Base-by-base conservation (phyloP, 75 land plant genomes). In the Cunninghamia lanceolata region DNA sequence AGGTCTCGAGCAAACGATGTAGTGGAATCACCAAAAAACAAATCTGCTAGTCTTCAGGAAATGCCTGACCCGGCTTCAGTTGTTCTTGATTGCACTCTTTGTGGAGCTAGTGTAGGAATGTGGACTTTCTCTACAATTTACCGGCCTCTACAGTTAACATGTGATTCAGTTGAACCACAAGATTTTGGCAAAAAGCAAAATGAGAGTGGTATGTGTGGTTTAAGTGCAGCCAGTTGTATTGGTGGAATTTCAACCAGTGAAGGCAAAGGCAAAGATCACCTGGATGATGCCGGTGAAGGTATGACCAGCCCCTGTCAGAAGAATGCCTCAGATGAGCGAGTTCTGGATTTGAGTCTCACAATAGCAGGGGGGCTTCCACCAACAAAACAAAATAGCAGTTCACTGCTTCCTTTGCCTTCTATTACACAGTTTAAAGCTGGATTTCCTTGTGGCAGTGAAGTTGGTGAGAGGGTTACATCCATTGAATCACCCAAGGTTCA, bases 301-400 rank as follows among this genome's bases (percentile, higher is more conserved):
- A 71, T 50, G 66, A 85, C 88, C 17, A 82, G 86, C 83, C 70
- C 45, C 47, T 85, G 89, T 68, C 78, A 34, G 36, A 74, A 35
- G 40, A 66, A 84, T 42, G 68, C 50, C 39, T 30, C 82, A 50
- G 14, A 87, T 11, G 90, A 89, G 10, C 47, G 85, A n/a, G 34
- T 86, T 36, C 52, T 92, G 46, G 90, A 91, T 78, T 88, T 96
- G 75, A 93, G 86, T 84, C 88, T 96, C 81, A 92, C 99, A 85
- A 95, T 98, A 87, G 99, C 96, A 39, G 99, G 99, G 30, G 99
- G 99, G 15, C 99, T 94, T 84, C 95, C 93, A 68, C 97, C 99
- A 46, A 89, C 96, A 52, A 88, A 89, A 84, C 94, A 91, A 81
- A 93, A 90, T 73, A 87, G 91, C 70, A 88, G 79, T 87, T 91